Base-by-base conservation (phyloP, 345 rosid species). In the Melaleuca quinquenervia region DNA sequence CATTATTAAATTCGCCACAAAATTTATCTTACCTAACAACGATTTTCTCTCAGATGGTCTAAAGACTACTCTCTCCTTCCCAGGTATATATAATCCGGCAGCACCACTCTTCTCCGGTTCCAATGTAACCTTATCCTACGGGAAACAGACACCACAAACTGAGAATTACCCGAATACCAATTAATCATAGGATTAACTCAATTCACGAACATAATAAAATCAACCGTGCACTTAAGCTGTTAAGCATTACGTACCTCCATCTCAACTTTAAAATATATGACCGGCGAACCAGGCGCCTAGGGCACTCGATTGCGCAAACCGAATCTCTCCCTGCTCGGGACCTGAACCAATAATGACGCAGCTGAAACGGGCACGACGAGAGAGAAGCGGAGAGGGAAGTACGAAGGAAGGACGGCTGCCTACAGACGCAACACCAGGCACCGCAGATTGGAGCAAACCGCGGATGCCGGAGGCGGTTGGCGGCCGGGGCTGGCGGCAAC, bases 31-130 rank as follows among this genome's bases (percentile, higher is more conserved):
- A 90, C 97, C 96, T 86, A 90, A 80, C 60, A 86, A 86, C 8
- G 93, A 90, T 87, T 90, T 94, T 48, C 88, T 89, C 88, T 90
- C 94, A 6, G 96, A 91, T 70, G 95, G 92, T 89, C 90, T 94
- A 76, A 90, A 94, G 48, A 90, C 87, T 32, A 88, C 84, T 82
- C 90, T 92, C 86, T 94, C 95, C 86, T 91, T 90, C 29, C 52
- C 86, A 36, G 92, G 92, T 26, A 89, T 32, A 87, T 85, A 87
- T 29, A 92, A 88, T 78, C 91, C 92, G 18, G 90, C 89, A 45
- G 86, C 87, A 24, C 78, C 87, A 75, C 74, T 86, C 75, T 84
- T 84, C 60, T 93, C 94, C 36, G 92, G 87, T 82, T 90, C 94
- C 86, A 85, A 45, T 16, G 86, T 84, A 8, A 89, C 93, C 56